phyloP scores from a whole-genome alignment of 768 basidiomycete genomes.

The Mycena vulgaris region DNA sequence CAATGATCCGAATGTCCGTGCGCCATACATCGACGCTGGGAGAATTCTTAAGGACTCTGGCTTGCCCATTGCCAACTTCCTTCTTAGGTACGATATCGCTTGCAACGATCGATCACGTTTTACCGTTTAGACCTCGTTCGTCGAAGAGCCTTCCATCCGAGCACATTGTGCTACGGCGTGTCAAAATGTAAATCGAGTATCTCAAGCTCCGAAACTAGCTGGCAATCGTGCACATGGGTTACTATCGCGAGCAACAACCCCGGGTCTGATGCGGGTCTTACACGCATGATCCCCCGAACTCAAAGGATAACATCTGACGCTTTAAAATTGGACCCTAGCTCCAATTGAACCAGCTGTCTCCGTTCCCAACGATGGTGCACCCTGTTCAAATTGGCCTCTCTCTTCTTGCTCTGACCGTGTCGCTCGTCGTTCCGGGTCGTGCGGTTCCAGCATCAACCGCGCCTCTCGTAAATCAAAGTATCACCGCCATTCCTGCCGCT shows the following conservation, averaged over 20 bases:
- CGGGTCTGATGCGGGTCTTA: too few relatives aligned
- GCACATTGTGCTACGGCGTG: slow-evolving; percentile 1
- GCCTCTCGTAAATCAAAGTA: background rate
- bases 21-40: background rate
- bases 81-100: slow-evolving; percentile 40
- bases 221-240: background rate
- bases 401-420: background rate
- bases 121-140: background rate
- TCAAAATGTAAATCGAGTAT: slow-evolving; percentile 4
- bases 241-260: too few relatives aligned
- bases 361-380: background rate
- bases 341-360: background rate
- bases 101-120: slow-evolving; percentile 14
- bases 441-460: background rate
- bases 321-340: background rate
- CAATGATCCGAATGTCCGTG: too few relatives aligned
- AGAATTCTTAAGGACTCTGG: background rate
- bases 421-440: background rate
- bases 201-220: background rate
- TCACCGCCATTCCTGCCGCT: slow-evolving; percentile 45
- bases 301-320: too few relatives aligned
- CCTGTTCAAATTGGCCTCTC: background rate
- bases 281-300: too few relatives aligned
- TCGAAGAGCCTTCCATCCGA: background rate
- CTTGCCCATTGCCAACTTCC: background rate